Evolutionary conservation across 805 yeast genomes (phyloP).

Genomic region (Starmerella vaccinii): DNA sequence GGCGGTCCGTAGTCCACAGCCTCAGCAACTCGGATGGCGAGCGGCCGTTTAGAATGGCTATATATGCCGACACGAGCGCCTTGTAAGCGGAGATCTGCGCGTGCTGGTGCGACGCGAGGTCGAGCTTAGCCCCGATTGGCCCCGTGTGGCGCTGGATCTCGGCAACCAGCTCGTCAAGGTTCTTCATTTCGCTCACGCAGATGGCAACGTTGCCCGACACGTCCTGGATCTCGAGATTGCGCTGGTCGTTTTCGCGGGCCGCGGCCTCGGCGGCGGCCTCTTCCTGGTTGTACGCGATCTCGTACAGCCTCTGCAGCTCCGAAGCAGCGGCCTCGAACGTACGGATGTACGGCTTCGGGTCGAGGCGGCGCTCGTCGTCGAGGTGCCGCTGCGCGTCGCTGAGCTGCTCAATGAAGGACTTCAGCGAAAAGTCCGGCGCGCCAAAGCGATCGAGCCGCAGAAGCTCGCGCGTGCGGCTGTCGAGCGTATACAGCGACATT

Average conservation of each 20-base stretch:
- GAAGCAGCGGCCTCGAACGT: slow-evolving; percentile 79
- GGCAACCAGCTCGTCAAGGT: slow-evolving; percentile 28
- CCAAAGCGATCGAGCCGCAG: slow-evolving; percentile 28
- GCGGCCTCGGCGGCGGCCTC: slow-evolving; percentile 47
- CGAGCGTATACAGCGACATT: slow-evolving; percentile 29
- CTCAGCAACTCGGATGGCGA: slow-evolving; percentile 45
- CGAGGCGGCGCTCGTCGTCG: slow-evolving; percentile 37
- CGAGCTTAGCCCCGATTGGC: slow-evolving; percentile 27
- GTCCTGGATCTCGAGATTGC: slow-evolving; percentile 54
- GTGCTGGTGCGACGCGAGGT: slow-evolving; percentile 47
- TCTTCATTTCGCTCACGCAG: slow-evolving; percentile 31
- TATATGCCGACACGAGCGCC: slow-evolving; percentile 63
- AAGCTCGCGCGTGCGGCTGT: slow-evolving; percentile 29
- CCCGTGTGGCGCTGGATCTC: slow-evolving; percentile 29
- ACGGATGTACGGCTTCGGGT: slow-evolving; percentile 89
- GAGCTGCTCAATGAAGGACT: slow-evolving; percentile 71
- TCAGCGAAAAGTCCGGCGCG: slow-evolving; percentile 43
- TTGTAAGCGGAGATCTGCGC: slow-evolving; percentile 65
- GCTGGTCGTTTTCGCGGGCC: slow-evolving; percentile 50
- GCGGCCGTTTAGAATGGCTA: slow-evolving; percentile 57
- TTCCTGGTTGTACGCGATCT: slow-evolving; percentile 45
- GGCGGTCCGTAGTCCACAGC: slow-evolving; percentile 47
- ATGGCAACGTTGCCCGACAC: slow-evolving; percentile 40
- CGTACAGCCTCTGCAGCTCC: slow-evolving; percentile 53
- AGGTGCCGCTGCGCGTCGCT: slow-evolving; percentile 51